These are phyloP conservation scores for Ziziphus jujuba DNA, from an alignment of 306 rosid genomes.

Conservation along the genomic window DNA sequence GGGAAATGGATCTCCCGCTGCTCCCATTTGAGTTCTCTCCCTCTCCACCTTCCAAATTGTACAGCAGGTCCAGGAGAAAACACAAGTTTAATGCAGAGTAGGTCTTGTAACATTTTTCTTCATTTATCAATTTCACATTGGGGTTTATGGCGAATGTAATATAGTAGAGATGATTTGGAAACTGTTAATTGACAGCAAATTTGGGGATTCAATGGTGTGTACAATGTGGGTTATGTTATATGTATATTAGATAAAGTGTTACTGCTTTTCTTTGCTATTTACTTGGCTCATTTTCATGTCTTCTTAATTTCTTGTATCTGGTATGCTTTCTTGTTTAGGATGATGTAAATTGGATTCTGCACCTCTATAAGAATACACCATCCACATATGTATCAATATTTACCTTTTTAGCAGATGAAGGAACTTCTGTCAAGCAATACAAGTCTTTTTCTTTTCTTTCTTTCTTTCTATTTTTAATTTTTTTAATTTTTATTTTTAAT, in stretches of 20 bases:
- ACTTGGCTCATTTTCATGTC: conserved; percentile 27
- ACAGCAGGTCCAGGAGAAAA: conserved; percentile 74
- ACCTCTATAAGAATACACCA: no score
- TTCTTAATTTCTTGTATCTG: not conserved
- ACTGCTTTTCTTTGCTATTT: conserved; percentile 20
- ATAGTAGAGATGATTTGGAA: conserved; percentile 12
- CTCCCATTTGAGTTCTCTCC: conserved; percentile 86
- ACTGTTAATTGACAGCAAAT: conserved; percentile 2
- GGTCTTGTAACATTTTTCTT: conserved; percentile 22
- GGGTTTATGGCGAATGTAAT: conserved; percentile 28
- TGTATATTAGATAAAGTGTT: conserved; percentile 30
- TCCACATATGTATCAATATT: no score
- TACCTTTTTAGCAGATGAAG: no score
- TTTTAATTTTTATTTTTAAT: not conserved
- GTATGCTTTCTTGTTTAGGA: no score
- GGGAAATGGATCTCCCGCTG: conserved; percentile 85
- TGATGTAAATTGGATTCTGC: not conserved
- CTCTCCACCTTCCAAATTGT: conserved; percentile 76
- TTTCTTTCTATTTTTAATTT: not conserved
- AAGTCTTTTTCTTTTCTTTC: no score
- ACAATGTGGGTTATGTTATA: conserved; percentile 26
- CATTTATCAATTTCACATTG: conserved; percentile 24
- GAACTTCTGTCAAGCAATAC: no score
- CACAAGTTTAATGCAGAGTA: conserved; percentile 47
- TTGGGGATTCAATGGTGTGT: conserved; percentile 21